Percentiles rank a stretch among this genome's conserved stretches.
phyloP scores from a whole-genome alignment of 2,329 filamentous ascomycete species.

The Fusarium sp. region DNA sequence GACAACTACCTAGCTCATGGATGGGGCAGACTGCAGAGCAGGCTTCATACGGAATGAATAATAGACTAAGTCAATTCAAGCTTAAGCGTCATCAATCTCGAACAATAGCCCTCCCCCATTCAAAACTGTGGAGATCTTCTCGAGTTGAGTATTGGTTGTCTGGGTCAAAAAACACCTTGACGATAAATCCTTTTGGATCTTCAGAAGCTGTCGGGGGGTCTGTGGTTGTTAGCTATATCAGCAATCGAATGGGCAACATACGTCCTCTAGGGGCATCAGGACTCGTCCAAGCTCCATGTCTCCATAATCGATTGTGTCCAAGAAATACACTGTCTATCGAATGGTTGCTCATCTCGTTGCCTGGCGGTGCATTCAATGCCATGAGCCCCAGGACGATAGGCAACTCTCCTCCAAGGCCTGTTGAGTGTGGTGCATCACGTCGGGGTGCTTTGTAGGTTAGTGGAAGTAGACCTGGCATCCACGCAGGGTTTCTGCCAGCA shows the following conservation, averaged over 20 bases:
- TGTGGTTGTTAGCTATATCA: slow-evolving; percentile 8
- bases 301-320: slow-evolving; percentile 39
- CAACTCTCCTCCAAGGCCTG: slow-evolving; percentile 51
- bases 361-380: slow-evolving; percentile 44
- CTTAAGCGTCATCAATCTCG: slow-evolving; percentile 22
- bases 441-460: slow-evolving; percentile 40
- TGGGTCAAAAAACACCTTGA: slow-evolving; percentile 47
- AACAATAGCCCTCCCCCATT: slow-evolving; percentile 41
- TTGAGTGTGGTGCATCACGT: slow-evolving; percentile 28
- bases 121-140: slow-evolving; percentile 38
- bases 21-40: slow-evolving; percentile 31
- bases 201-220: slow-evolving; percentile 41
- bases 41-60: slow-evolving; percentile 40
- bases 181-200: slow-evolving; percentile 46
- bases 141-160: slow-evolving; percentile 43
- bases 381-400: slow-evolving; percentile 53
- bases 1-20: too few species aligned
- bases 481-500: slow-evolving; percentile 46
- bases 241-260: slow-evolving; percentile 27
- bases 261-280: slow-evolving; percentile 36
- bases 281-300: slow-evolving; percentile 38
- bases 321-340: slow-evolving; percentile 39
- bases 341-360: not conserved
- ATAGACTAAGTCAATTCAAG: slow-evolving; percentile 38
- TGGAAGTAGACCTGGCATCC: slow-evolving; percentile 52